Evolutionary conservation across 495 filamentous ascomycete genomes (phyloP).

Genomic region (Rusavskia elegans): DNA sequence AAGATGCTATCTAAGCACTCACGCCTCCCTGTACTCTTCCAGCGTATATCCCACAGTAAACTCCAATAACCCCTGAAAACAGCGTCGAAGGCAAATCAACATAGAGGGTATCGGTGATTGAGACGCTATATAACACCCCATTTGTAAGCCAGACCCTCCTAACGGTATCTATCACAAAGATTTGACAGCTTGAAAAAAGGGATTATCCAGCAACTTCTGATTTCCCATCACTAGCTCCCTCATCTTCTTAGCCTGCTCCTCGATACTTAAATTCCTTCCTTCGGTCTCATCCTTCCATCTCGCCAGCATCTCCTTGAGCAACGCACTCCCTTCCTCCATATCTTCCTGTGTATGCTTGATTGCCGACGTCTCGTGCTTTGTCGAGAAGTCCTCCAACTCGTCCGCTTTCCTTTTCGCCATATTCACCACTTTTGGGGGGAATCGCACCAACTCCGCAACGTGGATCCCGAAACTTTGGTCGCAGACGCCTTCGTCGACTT

Average conservation of each 20-base stretch:
- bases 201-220: slow-evolving; percentile 57
- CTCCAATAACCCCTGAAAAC: too few species aligned
- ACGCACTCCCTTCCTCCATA: slow-evolving; percentile 72
- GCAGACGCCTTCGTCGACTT: slow-evolving; percentile 86
- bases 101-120: not conserved
- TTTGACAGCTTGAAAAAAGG: slow-evolving; percentile 80
- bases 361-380: slow-evolving; percentile 41
- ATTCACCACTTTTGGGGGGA: slow-evolving; percentile 91
- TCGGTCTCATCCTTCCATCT: slow-evolving; percentile 82
- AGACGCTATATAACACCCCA: too few species aligned
- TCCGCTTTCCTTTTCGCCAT: slow-evolving; percentile 98
- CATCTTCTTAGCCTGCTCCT: slow-evolving; percentile 67
- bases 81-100: not conserved
- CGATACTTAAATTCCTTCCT: slow-evolving; percentile 43
- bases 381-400: slow-evolving; percentile 87
- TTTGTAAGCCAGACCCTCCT: not conserved
- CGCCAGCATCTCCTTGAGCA: slow-evolving; percentile 72
- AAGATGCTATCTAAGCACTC: too few species aligned
- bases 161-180: slow-evolving; percentile 37
- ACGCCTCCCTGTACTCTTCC: too few species aligned
- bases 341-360: slow-evolving; percentile 63
- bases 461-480: slow-evolving; percentile 98
- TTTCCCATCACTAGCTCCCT: slow-evolving; percentile 62
- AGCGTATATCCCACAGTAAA: too few species aligned
- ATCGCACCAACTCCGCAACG: slow-evolving; percentile 94